phyloP scores from a whole-genome alignment of 2,329 filamentous ascomycete genomes.

The Xylariaceae sp. region DNA sequence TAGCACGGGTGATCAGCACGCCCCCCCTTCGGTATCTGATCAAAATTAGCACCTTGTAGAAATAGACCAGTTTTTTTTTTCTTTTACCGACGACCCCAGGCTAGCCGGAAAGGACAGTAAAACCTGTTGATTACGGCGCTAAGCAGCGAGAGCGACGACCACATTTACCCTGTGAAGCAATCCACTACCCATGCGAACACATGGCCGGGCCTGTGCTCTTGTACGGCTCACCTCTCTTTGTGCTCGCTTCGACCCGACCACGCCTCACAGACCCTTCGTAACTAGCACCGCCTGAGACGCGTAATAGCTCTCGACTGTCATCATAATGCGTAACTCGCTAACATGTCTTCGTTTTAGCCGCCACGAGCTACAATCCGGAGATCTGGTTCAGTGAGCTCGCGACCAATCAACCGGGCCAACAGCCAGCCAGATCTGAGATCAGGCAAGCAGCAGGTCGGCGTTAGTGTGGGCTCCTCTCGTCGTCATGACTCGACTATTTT shows the following conservation, averaged over 20 bases:
- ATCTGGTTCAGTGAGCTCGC: neutral
- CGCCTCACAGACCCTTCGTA: no score
- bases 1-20: conserved; percentile 8
- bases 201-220: neutral
- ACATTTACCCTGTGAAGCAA: neutral
- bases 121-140: neutral
- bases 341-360: neutral
- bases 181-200: neutral
- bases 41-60: neutral
- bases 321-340: neutral
- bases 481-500: neutral
- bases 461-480: neutral
- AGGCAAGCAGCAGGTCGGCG: neutral
- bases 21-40: neutral
- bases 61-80: neutral
- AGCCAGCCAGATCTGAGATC: neutral
- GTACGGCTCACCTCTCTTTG: neutral
- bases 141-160: neutral
- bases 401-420: neutral
- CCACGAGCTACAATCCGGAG: neutral
- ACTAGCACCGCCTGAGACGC: neutral
- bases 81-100: neutral
- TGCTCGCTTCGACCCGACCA: no score
- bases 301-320: neutral
- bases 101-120: neutral